Evolutionary conservation across 805 yeast genomes (phyloP).

Genomic region (Sugiyamaella americana): DNA sequence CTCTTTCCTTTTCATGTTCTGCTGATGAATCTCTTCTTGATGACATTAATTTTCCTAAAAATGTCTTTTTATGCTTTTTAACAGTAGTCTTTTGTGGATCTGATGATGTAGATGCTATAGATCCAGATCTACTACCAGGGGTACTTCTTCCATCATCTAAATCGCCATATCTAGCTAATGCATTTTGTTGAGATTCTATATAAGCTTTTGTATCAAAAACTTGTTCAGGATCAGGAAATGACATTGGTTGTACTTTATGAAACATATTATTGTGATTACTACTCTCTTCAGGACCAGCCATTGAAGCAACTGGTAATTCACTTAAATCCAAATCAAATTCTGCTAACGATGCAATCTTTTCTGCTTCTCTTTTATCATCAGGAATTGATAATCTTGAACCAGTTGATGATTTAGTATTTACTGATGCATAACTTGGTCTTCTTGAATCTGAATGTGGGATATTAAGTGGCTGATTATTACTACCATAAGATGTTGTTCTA

Average conservation of each 20-base stretch:
- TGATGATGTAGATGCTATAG: constrained; percentile 16
- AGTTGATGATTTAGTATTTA: constrained; percentile 9
- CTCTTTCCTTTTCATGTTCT: constrained; percentile 12
- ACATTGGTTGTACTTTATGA: constrained; percentile 1
- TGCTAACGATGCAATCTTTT: background rate
- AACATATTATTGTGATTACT: background rate
- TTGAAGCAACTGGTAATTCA: background rate
- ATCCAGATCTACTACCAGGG: constrained; percentile 14
- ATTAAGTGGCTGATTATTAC: background rate
- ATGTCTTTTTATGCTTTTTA: constrained; percentile 1
- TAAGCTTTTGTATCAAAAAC: constrained; percentile 17
- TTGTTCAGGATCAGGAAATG: constrained; percentile 21
- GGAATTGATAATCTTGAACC: constrained; percentile 6
- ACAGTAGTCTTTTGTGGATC: background rate
- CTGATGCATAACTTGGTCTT: constrained; percentile 16
- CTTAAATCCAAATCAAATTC: background rate
- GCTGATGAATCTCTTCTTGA: constrained; percentile 19
- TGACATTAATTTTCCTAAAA: constrained; percentile 6
- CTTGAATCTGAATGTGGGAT: constrained; percentile 10
- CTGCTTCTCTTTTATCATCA: background rate
- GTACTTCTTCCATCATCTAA: background rate
- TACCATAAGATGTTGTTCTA: constrained; percentile 3
- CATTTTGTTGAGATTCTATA: background rate
- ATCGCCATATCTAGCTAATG: background rate
- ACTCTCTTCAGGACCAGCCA: no score